Conservation (phyloP, 192 early-diverging fungal species). For the Backusella circina region DNA sequence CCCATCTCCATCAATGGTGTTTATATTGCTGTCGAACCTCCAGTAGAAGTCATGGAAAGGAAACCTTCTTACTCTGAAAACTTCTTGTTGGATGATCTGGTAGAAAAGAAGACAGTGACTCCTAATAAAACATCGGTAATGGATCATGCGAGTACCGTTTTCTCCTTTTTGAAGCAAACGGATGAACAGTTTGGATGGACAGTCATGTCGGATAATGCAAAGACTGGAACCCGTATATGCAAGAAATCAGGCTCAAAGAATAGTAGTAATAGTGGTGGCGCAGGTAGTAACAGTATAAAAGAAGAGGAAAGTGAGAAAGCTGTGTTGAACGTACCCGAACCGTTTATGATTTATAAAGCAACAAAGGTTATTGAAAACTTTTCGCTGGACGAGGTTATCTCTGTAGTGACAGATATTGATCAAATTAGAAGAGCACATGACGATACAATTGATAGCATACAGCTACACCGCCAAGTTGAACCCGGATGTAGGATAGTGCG, state of each 20-base stretch:
- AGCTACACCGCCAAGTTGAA: constrained; percentile 33
- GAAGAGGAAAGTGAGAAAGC: not conserved
- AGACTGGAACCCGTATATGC: constrained; percentile 34
- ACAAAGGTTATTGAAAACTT: constrained; percentile 50
- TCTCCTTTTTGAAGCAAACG: constrained; percentile 30
- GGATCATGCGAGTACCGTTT: constrained; percentile 23
- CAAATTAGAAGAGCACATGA: constrained; percentile 31
- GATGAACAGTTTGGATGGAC: constrained; percentile 44
- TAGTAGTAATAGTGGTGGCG: not conserved
- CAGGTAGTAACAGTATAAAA: not conserved
- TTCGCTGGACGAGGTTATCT: constrained; percentile 46
- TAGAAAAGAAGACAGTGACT: not conserved
- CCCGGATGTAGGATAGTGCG: constrained; percentile 38
- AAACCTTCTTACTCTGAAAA: not conserved
- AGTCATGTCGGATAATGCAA: constrained; percentile 35
- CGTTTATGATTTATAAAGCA: constrained; percentile 43
- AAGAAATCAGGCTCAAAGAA: constrained; percentile 38
- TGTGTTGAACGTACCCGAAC: constrained; percentile 36
- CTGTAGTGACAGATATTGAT: constrained; percentile 41
- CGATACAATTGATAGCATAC: constrained; percentile 30
- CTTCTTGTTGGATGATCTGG: not conserved
- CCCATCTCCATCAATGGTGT: constrained; percentile 23
- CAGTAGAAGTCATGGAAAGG: not conserved
- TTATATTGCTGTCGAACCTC: constrained; percentile 16
- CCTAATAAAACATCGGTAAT: constrained; percentile 1